Evolutionary conservation across 306 rosid species (phyloP).

Genomic region (Casuarina cunninghamiana): DNA sequence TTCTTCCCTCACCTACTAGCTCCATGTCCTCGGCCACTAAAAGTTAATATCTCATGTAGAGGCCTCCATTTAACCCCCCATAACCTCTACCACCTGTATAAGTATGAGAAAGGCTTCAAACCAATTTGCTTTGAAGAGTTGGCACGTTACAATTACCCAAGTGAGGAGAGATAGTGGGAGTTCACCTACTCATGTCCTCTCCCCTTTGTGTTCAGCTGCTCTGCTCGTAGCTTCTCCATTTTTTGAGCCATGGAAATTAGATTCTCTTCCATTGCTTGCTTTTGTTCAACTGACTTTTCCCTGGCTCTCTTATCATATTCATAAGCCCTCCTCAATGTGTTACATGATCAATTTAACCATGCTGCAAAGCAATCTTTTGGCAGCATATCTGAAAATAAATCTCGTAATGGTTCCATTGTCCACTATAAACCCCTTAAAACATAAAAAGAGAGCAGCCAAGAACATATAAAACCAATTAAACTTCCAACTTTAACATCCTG

Average conservation of each 20-base stretch:
- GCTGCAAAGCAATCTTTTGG: slow-evolving; percentile 2
- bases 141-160: not conserved
- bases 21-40: not conserved
- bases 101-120: slow-evolving; percentile 23
- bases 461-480: slow-evolving; percentile 8
- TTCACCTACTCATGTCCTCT: slow-evolving; percentile 37
- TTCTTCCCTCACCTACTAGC: not conserved
- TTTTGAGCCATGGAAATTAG: slow-evolving; percentile 55
- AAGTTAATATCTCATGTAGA: slow-evolving; percentile 34
- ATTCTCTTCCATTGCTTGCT: slow-evolving; percentile 50
- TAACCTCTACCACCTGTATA: slow-evolving; percentile 40
- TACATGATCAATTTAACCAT: slow-evolving; percentile 26
- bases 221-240: slow-evolving; percentile 43
- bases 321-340: slow-evolving; percentile 43
- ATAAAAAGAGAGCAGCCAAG: not conserved
- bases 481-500: slow-evolving; percentile 22
- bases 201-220: slow-evolving; percentile 35
- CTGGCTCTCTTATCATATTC: slow-evolving; percentile 49
- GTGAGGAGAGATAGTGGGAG: slow-evolving; percentile 15
- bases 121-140: slow-evolving; percentile 17
- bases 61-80: slow-evolving; percentile 43
- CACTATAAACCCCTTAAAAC: slow-evolving; percentile 6
- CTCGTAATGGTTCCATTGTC: not conserved
- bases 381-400: not conserved
- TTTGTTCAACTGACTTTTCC: slow-evolving; percentile 41